These are phyloP conservation scores for Aspergillus ochraceoroseus DNA, from an alignment of 2,329 filamentous ascomycete species.

Conservation along the genomic window DNA sequence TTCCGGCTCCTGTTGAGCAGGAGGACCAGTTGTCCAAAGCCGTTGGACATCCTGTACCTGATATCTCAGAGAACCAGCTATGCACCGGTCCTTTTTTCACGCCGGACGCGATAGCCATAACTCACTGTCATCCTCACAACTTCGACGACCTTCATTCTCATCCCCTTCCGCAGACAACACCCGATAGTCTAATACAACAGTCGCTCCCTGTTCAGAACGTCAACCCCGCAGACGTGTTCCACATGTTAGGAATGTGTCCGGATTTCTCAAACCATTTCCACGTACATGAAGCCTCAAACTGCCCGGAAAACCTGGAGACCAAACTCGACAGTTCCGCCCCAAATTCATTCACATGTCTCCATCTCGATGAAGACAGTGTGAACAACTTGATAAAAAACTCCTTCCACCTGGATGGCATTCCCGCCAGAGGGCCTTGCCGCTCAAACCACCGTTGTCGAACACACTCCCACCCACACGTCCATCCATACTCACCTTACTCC, in stretches of 20 bases:
- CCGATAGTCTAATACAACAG: conserved; percentile 20
- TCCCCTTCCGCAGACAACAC: conserved; percentile 27
- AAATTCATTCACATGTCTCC: conserved; percentile 29
- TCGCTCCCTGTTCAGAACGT: conserved; percentile 28
- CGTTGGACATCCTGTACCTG: conserved; percentile 18
- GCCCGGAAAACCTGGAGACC: conserved; percentile 14
- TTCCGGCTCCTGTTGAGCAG: conserved; percentile 23
- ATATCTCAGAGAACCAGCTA: conserved; percentile 15
- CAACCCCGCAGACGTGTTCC: conserved; percentile 35
- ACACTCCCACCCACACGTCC: conserved; percentile 32
- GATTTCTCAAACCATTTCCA: conserved; percentile 30
- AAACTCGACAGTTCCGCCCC: conserved; percentile 23
- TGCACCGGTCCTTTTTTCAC: conserved; percentile 19
- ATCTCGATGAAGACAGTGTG: conserved; percentile 31
- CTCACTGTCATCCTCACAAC: conserved; percentile 25
- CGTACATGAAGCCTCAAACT: conserved; percentile 19
- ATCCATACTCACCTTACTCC: conserved; percentile 36
- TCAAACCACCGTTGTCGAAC: conserved; percentile 30
- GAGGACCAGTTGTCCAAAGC: conserved; percentile 22
- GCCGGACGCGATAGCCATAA: conserved; percentile 21
- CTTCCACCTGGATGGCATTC: conserved; percentile 22
- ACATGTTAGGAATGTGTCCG: conserved; percentile 35
- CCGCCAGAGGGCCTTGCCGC: conserved; percentile 30
- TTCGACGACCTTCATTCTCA: conserved; percentile 30
- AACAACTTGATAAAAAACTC: conserved; percentile 28